Base-by-base conservation (phyloP, 2,329 filamentous ascomycete species). In the Arachnomyces sp. region DNA sequence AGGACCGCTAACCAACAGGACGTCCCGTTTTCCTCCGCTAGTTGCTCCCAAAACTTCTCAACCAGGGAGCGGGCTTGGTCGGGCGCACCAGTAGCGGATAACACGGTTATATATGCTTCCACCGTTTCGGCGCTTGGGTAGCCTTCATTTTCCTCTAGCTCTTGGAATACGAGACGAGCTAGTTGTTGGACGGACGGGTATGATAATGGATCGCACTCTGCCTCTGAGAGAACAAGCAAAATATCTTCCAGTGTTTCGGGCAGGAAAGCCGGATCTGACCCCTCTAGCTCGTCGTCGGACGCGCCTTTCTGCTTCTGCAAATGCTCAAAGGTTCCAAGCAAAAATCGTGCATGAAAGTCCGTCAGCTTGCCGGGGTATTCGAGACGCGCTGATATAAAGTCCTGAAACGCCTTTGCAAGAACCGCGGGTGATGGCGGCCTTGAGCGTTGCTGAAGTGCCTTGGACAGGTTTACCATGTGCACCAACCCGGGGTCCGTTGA, bases 401-500 rank as follows among this genome's bases (percentile, higher is more conserved):
- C 64, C 40, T 66, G 70, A 59, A 84, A 81, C 4, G 83, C 84
- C 28, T 74, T 67, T 0, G 77, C 61, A 2, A 94, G 66, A 28
- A 84, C 76, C n/a, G 70, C 59, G 2, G 70, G 65, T 0, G 75
- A 61, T 12, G 85, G 87, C 7, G 77, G 74, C 28, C 86, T 76
- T 28, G 79, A 68, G 38, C 75, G 72, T 41, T 84, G 73, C 38
- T 74, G 70, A 49, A 81, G 66, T 44, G 77, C 74, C 49, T 76
- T 76, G 38, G 75, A 68, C 58, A 86, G 74, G 43, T 84, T 74
- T 52, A 84, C 74, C 65, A 94, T 76, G 12, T 73, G 74, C 48
- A 79, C 77, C 53, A 88, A 76, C 39, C 87, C 88, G 38, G 39
- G 30, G 25, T 44, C 43, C 3, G 15, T 29, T 25, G 25, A 14